These are phyloP conservation scores for Blastomyces silverae DNA, from an alignment of 2,329 filamentous ascomycete genomes.

Conservation along the genomic window DNA sequence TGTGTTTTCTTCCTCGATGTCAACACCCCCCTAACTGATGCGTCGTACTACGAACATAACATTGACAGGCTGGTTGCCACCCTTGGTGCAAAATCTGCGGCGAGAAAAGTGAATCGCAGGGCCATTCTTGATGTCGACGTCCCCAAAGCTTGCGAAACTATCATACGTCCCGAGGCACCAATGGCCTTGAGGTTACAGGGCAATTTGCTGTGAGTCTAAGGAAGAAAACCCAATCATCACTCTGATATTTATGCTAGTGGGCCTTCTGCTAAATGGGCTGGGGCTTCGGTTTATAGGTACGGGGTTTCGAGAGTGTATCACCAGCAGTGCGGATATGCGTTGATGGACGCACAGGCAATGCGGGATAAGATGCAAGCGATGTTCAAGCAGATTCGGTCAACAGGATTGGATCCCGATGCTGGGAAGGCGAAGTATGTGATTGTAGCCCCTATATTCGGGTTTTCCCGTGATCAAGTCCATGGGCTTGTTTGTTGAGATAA, in stretches of 20 bases:
- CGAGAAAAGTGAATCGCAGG: slow-evolving; percentile 72
- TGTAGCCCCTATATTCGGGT: slow-evolving; percentile 12
- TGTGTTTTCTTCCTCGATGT: slow-evolving; percentile 4
- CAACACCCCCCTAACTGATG: background rate
- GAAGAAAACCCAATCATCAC: background rate
- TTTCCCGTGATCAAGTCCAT: background rate
- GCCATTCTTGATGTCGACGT: slow-evolving; percentile 85
- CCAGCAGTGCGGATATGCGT: slow-evolving; percentile 80
- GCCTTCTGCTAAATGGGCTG: slow-evolving; percentile 20
- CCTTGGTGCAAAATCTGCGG: slow-evolving; percentile 62
- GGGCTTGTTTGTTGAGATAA: background rate
- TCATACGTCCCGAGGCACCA: slow-evolving; percentile 74
- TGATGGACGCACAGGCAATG: slow-evolving; percentile 69
- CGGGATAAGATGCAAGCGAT: slow-evolving; percentile 66
- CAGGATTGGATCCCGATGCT: slow-evolving; percentile 61
- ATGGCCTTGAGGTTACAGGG: slow-evolving; percentile 86
- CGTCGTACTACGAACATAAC: background rate
- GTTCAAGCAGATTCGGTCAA: slow-evolving; percentile 51
- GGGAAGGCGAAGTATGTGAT: slow-evolving; percentile 61
- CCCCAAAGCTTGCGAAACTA: slow-evolving; percentile 78
- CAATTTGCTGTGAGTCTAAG: slow-evolving; percentile 61
- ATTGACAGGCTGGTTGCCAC: slow-evolving; percentile 77
- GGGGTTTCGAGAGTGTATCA: slow-evolving; percentile 78
- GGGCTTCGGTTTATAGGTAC: slow-evolving; percentile 45
- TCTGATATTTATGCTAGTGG: background rate